Conservation (phyloP, 2,329 filamentous ascomycete genomes). For the Aspergillus sp. region DNA sequence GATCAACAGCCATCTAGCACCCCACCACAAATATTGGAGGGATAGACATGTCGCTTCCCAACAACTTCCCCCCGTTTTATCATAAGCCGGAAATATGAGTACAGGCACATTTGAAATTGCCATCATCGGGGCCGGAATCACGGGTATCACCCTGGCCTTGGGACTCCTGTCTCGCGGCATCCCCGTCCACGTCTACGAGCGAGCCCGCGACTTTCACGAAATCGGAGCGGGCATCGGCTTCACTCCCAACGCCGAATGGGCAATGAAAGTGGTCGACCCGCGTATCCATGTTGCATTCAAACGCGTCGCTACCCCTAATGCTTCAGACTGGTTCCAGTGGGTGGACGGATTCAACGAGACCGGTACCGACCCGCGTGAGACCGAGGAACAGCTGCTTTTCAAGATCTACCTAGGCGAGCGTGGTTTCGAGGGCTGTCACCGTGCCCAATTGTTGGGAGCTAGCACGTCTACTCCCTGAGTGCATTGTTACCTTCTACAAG, state of each 20-base stretch:
- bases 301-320: neutral
- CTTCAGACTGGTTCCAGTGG: conserved; percentile 9
- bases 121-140: conserved; percentile 14
- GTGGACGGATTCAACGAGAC: conserved; percentile 25
- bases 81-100: too few relatives aligned
- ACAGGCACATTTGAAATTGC: neutral
- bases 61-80: too few relatives aligned
- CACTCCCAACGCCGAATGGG: neutral
- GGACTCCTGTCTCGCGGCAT: conserved; percentile 5
- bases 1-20: too few relatives aligned
- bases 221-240: conserved; percentile 9
- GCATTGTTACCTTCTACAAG: conserved; percentile 39
- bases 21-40: too few relatives aligned
- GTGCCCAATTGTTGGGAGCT: conserved; percentile 46
- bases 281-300: conserved; percentile 3
- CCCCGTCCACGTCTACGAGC: conserved; percentile 7
- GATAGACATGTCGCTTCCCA: too few relatives aligned
- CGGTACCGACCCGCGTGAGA: conserved; percentile 16
- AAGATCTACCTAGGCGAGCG: conserved; percentile 9
- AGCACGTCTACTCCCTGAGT: conserved; percentile 41
- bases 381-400: conserved; percentile 19
- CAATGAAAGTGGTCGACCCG: conserved; percentile 7
- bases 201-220: neutral
- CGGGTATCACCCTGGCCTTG: conserved; percentile 5
- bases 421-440: conserved; percentile 24